Evolutionary conservation across 2,329 filamentous ascomycete genomes (phyloP), one percentile per base, ranked within the genome.

Genomic region (Phialocephala sp.): DNA sequence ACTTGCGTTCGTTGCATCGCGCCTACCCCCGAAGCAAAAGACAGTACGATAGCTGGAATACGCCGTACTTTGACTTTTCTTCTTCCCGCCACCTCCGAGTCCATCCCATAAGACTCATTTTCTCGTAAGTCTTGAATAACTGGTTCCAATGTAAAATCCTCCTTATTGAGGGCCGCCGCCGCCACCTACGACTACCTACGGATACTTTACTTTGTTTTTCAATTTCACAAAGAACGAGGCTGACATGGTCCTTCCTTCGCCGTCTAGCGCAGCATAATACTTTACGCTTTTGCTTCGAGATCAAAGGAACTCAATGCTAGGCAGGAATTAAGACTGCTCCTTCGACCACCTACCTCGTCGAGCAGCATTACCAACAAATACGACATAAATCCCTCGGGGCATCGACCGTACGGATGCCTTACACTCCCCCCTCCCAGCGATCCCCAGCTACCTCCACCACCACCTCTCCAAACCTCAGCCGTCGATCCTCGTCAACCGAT

Each of bases 351-450:
- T 45, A 45, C 59, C 55, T 56, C 62, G 66, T 71, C 66, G 66
- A 70, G 62, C 60, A 68, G 60, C 60, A 52, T 69, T 60, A 68
- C 60, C 56, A 56, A 56, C 52, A 54, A 52, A 37, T 43, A 58
- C 59, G 57, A 61, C 52, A 62, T 54, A 59, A 52, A 63, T 50
- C 20, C 55, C 43, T 43, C 47, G 22, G 22, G 43, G 66, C 62
- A 43, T 65, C 65, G 62, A 67, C 67, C 76, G 77, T 75, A 77
- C 79, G 85, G 82, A 95, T 95, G 92, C 92, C 92, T 87, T 95
- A 95, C 83, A 95, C 92, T 79, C 91, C 92, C 67, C 92, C 92
- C 69, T 87, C 89, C 73, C 86, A 87, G 76, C 81, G 84, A 76
- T 89, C 87, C 67, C 87, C 87, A 75, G 82, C 87, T 72, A 82